These are phyloP conservation scores for Leptodontidium sp. DNA, from an alignment of 2,329 filamentous ascomycete genomes.

Conservation along the genomic window DNA sequence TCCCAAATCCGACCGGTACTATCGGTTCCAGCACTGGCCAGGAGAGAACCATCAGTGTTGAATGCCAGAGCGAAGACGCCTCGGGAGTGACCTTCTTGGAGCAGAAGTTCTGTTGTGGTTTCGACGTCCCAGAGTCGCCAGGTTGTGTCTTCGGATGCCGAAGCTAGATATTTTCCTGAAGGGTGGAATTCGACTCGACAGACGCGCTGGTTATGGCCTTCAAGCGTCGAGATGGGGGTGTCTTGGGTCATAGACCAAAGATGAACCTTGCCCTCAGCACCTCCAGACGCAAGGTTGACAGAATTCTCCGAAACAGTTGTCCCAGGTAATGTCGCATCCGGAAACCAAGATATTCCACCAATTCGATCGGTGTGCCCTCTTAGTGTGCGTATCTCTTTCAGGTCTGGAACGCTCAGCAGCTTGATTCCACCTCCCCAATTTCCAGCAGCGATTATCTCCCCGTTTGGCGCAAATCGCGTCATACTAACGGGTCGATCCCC, in stretches of 20 bases:
- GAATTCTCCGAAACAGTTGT: conserved; percentile 74
- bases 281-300: conserved; percentile 89
- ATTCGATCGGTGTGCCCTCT: conserved; percentile 90
- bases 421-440: conserved; percentile 94
- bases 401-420: conserved; percentile 81
- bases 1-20: conserved; percentile 97
- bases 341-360: conserved; percentile 90
- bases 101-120: conserved; percentile 80
- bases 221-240: conserved; percentile 81
- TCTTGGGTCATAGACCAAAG: conserved; percentile 91
- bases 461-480: conserved; percentile 87
- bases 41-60: conserved; percentile 87
- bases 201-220: conserved; percentile 86
- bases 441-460: conserved; percentile 83
- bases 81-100: conserved; percentile 94
- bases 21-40: conserved; percentile 92
- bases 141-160: conserved; percentile 93
- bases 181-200: conserved; percentile 95
- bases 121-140: conserved; percentile 97
- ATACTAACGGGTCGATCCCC: conserved; percentile 92
- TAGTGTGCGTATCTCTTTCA: conserved; percentile 78
- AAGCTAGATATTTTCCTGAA: conserved; percentile 87
- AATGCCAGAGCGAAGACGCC: conserved; percentile 92
- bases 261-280: conserved; percentile 85
- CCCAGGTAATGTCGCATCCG: conserved; percentile 77